Base-by-base conservation (phyloP, 306 rosid genomes). In the Psophocarpus tetragonolobus region DNA sequence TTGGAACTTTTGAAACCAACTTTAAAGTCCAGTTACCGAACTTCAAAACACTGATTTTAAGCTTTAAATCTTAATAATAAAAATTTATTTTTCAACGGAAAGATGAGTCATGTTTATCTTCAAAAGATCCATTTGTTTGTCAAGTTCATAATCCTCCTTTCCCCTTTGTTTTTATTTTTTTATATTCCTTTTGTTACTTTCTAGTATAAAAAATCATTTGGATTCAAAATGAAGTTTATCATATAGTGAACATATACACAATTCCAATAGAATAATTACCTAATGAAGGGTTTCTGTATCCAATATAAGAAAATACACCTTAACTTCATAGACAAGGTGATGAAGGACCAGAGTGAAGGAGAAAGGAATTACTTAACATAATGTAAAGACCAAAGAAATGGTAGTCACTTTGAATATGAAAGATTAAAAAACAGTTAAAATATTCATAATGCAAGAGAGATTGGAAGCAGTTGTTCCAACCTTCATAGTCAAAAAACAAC, bases 401-500 rank as follows among this genome's bases (percentile, higher is more conserved):
- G 56, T 29, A 15, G 68, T 21, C 35, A 39, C 35, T 36, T 53
- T 57, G 36, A 32, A 15, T 13, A 30, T 33, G 10, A 30, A 44
- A 63, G 54, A 71, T 8, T 58, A 21, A 54, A n/a, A 51, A 36
- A 21, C 20, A 14, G 13, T 50, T 15, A 27, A 35, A 41, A 21
- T 23, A 58, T 39, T 69, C 20, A 72, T 61, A 76, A 76, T 15
- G 30, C n/a, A 26, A 45, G 5, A 56, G 54, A 54, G 10, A 68
- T 12, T 12, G 57, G 60, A 45, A 32, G 60, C 26, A 68, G 47
- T 30, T n/a, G 60, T 42, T 44, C 23, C 12, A 10, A 80, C 70
- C 77, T 62, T 26, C 23, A 75, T 56, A 17, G 8, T 77, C 24
- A 60, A 24, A 50, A 17, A 78, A 42, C 64, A 71, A 76, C 63